Evolutionary conservation across 2,329 filamentous ascomycete species (phyloP).

Genomic region (Fusarium bulbicola): DNA sequence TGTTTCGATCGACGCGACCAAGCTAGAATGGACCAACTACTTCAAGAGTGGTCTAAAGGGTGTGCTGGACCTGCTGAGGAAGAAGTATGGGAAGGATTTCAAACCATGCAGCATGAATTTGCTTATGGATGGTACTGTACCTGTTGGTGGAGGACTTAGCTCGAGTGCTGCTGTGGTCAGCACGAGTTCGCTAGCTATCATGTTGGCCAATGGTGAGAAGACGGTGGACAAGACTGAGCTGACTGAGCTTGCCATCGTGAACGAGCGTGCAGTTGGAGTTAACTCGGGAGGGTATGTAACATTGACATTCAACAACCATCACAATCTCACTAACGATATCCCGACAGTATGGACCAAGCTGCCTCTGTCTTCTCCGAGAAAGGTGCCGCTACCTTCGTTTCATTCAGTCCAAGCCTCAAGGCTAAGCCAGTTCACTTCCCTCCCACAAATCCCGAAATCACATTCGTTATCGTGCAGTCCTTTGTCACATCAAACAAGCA

Average conservation of each 20-base stretch:
- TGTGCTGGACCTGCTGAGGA: conserved; percentile 79
- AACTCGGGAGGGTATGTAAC: conserved; percentile 85
- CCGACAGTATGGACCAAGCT: conserved; percentile 88
- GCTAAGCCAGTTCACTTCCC: conserved; percentile 85
- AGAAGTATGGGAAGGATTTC: conserved; percentile 69
- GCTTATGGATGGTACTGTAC: conserved; percentile 90
- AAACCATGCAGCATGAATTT: conserved; percentile 81
- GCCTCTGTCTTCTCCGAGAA: conserved; percentile 92
- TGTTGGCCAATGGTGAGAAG: conserved; percentile 83
- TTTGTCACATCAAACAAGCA: conserved; percentile 96
- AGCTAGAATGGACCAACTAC: conserved; percentile 97
- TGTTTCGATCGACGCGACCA: conserved; percentile 83
- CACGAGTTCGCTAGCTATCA: conserved; percentile 85
- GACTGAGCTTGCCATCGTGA: conserved; percentile 92
- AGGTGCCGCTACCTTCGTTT: conserved; percentile 88
- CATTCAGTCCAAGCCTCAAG: conserved; percentile 81
- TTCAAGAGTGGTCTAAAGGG: conserved; percentile 92
- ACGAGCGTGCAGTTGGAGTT: conserved; percentile 92
- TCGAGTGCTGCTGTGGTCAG: conserved; percentile 95
- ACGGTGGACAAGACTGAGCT: conserved; percentile 89
- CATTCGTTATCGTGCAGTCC: conserved; percentile 93
- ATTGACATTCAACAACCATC: not conserved
- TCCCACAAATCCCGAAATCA: conserved; percentile 80
- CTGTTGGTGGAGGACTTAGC: conserved; percentile 89
- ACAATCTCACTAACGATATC: conserved; percentile 21